Conservation (phyloP, 2,329 filamentous ascomycete genomes). For the Hymenoscyphus linearis region DNA sequence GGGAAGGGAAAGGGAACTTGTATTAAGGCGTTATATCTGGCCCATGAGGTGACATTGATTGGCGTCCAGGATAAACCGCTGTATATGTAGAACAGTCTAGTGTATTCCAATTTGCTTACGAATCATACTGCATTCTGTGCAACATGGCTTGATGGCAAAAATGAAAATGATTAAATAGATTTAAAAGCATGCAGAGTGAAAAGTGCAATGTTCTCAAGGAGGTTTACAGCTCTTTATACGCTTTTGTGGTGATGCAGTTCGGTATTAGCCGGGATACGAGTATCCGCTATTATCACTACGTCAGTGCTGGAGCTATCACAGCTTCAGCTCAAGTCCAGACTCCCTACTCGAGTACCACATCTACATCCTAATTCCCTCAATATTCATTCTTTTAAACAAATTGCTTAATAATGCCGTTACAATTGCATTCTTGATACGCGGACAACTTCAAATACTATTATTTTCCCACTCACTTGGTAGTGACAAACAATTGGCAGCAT, state of each 20-base stretch:
- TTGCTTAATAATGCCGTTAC: background rate
- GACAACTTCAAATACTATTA: background rate
- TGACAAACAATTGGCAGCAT: slow-evolving; percentile 16
- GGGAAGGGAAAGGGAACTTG: background rate
- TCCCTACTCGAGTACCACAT: background rate
- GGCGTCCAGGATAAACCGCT: slow-evolving; percentile 1
- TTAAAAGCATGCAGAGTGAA: slow-evolving; percentile 3
- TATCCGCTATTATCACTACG: background rate
- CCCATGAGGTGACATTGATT: background rate
- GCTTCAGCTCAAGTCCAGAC: background rate
- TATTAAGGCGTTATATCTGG: background rate
- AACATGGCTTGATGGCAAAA: background rate
- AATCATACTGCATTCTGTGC: background rate
- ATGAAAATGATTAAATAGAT: slow-evolving; percentile 19
- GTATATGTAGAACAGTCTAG: slow-evolving; percentile 4
- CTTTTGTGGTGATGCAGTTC: background rate
- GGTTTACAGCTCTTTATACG: background rate
- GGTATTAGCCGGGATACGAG: background rate
- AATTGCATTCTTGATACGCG: background rate
- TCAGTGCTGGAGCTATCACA: background rate
- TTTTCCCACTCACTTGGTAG: background rate
- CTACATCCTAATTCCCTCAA: background rate
- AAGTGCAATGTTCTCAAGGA: background rate
- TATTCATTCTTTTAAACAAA: background rate
- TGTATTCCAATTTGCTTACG: slow-evolving; percentile 1